Conservation (phyloP, 306 rosid species). For the Prosopis cineraria region DNA sequence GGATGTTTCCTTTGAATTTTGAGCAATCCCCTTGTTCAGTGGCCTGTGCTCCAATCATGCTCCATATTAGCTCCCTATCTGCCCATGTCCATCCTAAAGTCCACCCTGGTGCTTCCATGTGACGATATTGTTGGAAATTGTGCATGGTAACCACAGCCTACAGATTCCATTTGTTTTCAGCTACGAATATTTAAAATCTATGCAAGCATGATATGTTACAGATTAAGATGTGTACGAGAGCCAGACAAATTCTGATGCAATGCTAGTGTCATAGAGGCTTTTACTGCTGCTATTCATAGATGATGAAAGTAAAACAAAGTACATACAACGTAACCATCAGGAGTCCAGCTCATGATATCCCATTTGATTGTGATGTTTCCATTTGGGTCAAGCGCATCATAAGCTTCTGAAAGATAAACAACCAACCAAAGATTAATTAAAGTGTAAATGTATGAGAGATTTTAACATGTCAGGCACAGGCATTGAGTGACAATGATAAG, state of each 20-base stretch:
- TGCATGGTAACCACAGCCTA: constrained; percentile 75
- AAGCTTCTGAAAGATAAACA: constrained; percentile 63
- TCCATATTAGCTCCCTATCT: constrained; percentile 87
- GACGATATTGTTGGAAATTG: constrained; percentile 84
- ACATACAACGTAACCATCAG: constrained; percentile 84
- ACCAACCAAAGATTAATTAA: neutral
- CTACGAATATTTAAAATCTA: constrained; percentile 5
- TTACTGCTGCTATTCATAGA: neutral
- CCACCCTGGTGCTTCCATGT: constrained; percentile 84
- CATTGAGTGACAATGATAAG: neutral
- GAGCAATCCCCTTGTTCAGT: constrained; percentile 97
- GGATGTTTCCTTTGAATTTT: constrained; percentile 50
- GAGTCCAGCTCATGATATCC: constrained; percentile 70
- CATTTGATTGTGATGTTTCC: constrained; percentile 81
- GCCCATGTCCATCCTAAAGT: constrained; percentile 80
- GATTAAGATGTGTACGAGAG: neutral
- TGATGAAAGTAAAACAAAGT: neutral
- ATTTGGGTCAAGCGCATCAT: constrained; percentile 81
- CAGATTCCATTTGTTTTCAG: constrained; percentile 33
- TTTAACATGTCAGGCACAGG: neutral
- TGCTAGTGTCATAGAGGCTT: neutral
- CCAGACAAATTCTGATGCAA: neutral
- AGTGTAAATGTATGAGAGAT: neutral
- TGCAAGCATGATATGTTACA: neutral
- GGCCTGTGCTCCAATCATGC: constrained; percentile 74